phyloP scores from a whole-genome alignment of 768 basidiomycete species.

The Termitomyces sp. region DNA sequence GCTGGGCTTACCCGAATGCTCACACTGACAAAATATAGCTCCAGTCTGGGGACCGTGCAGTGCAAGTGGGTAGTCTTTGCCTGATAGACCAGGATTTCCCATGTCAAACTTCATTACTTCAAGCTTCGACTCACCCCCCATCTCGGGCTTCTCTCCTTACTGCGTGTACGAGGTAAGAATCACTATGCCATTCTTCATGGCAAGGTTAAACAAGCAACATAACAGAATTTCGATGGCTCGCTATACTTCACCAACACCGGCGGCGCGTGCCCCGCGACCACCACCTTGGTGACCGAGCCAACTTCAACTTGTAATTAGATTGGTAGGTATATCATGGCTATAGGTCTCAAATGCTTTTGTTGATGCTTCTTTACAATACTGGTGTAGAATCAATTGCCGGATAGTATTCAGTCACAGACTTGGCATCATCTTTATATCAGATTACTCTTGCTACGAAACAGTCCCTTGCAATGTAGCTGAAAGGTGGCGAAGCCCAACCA shows the following conservation, averaged over 20 bases:
- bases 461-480: too few relatives aligned
- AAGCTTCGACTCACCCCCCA: slow-evolving; percentile 9
- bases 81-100: background rate
- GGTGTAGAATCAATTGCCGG: too few relatives aligned
- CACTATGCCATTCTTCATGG: background rate
- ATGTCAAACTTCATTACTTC: too few relatives aligned
- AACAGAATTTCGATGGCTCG: slow-evolving; percentile 9
- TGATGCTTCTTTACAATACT: background rate
- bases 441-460: too few relatives aligned
- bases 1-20: slow-evolving; percentile 8
- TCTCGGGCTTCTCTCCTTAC: slow-evolving; percentile 8
- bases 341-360: background rate
- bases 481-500: too few relatives aligned
- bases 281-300: background rate
- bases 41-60: slow-evolving; percentile 4
- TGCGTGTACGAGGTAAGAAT: slow-evolving; percentile 5
- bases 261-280: slow-evolving; percentile 12
- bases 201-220: background rate
- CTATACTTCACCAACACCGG: slow-evolving; percentile 16
- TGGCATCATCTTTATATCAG: background rate
- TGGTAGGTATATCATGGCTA: background rate
- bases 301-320: background rate
- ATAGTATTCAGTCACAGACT: background rate
- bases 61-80: slow-evolving; percentile 13
- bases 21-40: slow-evolving; percentile 11